A percentile compares a stretch with the other conserved stretches of the same genome.
phyloP scores from a whole-genome alignment of 2,329 filamentous ascomycete genomes.

The Aspergillus melleus region DNA sequence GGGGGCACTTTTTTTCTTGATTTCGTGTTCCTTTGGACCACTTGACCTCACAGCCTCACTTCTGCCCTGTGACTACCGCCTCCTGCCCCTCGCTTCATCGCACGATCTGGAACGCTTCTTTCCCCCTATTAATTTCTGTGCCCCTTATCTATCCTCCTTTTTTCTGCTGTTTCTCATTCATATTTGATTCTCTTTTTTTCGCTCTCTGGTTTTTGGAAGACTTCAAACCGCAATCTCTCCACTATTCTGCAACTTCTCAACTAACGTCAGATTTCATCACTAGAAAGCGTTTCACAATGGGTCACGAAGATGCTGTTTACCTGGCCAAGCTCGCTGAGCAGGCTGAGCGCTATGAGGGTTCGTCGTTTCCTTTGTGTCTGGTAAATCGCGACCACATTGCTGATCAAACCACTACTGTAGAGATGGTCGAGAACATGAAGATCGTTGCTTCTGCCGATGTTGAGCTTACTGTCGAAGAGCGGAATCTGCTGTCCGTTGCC shows the following conservation, averaged over 20 bases:
- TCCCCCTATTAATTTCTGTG: conserved; percentile 1
- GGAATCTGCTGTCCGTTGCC: conserved; percentile 94
- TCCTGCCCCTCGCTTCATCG: conserved; percentile 18
- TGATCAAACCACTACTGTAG: conserved; percentile 52
- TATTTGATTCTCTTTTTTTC: background rate
- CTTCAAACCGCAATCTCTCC: background rate
- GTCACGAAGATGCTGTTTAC: conserved; percentile 99
- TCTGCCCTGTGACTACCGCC: conserved; percentile 20
- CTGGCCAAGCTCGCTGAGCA: conserved; percentile 99
- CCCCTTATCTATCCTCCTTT: background rate
- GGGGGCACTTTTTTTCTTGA: conserved; percentile 8
- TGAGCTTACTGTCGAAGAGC: conserved; percentile 88
- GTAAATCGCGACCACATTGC: conserved; percentile 3
- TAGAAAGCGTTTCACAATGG: conserved; percentile 69
- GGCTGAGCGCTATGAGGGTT: conserved; percentile 99
- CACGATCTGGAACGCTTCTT: conserved; percentile 5
- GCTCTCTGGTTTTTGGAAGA: background rate
- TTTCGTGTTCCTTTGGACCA: conserved; percentile 16
- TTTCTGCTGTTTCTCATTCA: background rate
- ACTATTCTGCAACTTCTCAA: conserved; percentile 7
- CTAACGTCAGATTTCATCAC: conserved; percentile 12
- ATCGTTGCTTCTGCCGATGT: conserved; percentile 84
- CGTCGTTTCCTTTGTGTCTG: conserved; percentile 30
- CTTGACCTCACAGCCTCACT: conserved; percentile 24
- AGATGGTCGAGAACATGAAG: conserved; percentile 99